Evolutionary conservation across 495 filamentous ascomycete species (phyloP), one percentile per base, ranked within the genome.

Genomic region (Neurospora africana): DNA sequence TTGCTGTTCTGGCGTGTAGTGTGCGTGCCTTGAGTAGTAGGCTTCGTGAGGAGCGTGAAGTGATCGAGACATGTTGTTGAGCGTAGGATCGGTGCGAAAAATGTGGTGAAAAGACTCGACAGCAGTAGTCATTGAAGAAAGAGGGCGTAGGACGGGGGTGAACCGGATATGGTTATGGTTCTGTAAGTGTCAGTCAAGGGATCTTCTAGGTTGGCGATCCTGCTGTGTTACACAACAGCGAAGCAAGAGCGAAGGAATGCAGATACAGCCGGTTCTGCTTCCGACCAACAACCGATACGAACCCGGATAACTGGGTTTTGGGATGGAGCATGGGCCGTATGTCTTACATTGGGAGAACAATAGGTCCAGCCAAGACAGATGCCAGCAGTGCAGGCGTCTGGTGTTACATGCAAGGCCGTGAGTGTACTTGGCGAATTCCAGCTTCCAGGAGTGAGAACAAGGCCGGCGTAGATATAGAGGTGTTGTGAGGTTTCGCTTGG

Each of bases 51-150:
- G 82, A 73, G 74, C 74, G 71, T 84, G 78, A 73, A 79, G 76
- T 74, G 79, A 82, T 78, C 81, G 82, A 74, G 83, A 81, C 83
- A 85, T 85, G 75, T 80, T 78, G 76, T 83, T 82, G 75, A 83
- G 75, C 78, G 83, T 80, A 78, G 78, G 80, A 81, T 81, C 76
- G 78, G 80, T 78, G 75, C 79, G 78, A 77, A 83, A 79, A 65
- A 75, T 76, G 78, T 80, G 79, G 73, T 78, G 80, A 78, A 78
- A 74, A 74, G 79, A 74, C 71, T 79, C 81, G 76, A 78, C 82
- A 68, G 79, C 80, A 76, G 79, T 78, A 79, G 80, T 80, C 80
- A 81, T 81, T 76, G 68, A 76, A 74, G 76, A 72, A 71, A 72
- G 23, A 47, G 53, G 73, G 40, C 53, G 73, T 53, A 73, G 58